phyloP scores from a whole-genome alignment of 2,329 filamentous ascomycete genomes.

The Colletotrichum ledebouriae region DNA sequence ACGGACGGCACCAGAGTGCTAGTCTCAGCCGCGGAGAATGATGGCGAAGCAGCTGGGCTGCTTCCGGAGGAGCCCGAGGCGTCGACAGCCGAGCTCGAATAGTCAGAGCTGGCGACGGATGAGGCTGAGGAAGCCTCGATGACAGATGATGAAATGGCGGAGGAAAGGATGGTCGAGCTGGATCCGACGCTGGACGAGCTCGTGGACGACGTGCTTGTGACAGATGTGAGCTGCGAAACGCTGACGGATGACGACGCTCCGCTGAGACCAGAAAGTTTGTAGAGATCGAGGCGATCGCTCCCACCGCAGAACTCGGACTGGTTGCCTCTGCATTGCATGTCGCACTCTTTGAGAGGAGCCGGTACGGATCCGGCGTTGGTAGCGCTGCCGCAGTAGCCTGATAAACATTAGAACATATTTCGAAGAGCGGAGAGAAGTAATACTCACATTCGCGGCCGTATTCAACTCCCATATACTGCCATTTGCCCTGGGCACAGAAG shows the following conservation, averaged over 20 bases:
- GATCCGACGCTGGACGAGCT: neutral
- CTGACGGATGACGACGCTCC: slow-evolving; percentile 3
- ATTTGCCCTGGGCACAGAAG: slow-evolving; percentile 45
- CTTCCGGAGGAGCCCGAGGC: slow-evolving; percentile 11
- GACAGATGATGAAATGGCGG: slow-evolving; percentile 19
- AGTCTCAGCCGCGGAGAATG: slow-evolving; percentile 5
- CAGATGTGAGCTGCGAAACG: too few species aligned
- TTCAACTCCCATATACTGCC: slow-evolving; percentile 46
- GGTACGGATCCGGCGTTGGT: slow-evolving; percentile 41
- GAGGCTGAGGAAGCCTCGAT: neutral
- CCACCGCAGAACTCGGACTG: slow-evolving; percentile 42
- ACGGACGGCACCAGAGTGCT: slow-evolving; percentile 35
- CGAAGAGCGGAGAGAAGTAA: slow-evolving; percentile 41
- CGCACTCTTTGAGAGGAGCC: slow-evolving; percentile 41
- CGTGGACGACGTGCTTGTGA: neutral
- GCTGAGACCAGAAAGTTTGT: slow-evolving; percentile 7
- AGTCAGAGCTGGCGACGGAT: neutral
- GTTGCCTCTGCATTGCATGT: slow-evolving; percentile 45
- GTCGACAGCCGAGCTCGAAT: neutral
- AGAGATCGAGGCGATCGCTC: slow-evolving; percentile 39
- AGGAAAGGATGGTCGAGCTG: slow-evolving; percentile 8
- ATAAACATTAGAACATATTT: neutral
- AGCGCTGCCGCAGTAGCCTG: slow-evolving; percentile 45
- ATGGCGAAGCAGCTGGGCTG: neutral
- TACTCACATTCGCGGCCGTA: slow-evolving; percentile 47